A percentile compares a stretch with the other conserved stretches of the same genome.
Conservation (phyloP, 805 yeast species). For the Kluyveromyces wickerhamii region DNA sequence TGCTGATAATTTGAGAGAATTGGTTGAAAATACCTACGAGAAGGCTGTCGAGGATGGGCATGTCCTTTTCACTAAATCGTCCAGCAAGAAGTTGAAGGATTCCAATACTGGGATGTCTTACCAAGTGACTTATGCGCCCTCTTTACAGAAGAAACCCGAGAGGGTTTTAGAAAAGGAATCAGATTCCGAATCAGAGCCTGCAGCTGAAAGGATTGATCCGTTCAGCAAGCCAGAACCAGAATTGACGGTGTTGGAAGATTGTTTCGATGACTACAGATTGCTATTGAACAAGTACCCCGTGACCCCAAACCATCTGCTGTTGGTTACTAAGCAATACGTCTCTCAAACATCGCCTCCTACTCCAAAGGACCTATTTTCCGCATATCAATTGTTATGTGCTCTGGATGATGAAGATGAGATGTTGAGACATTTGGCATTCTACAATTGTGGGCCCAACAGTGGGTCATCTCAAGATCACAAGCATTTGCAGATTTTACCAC, state of each 20-base stretch:
- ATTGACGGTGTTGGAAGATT: constrained; percentile 49
- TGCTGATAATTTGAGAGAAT: constrained; percentile 34
- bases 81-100: constrained; percentile 26
- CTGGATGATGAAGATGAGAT: constrained; percentile 37
- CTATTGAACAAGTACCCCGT: constrained; percentile 86
- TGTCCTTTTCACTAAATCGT: constrained; percentile 45
- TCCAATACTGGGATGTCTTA: constrained; percentile 27
- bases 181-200: constrained; percentile 6
- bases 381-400: constrained; percentile 45
- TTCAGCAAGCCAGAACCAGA: constrained; percentile 75
- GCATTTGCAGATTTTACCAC: constrained; percentile 77
- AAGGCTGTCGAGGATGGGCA: constrained; percentile 40
- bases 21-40: constrained; percentile 36
- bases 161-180: constrained; percentile 19
- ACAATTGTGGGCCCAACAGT: constrained; percentile 77
- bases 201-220: constrained; percentile 47
- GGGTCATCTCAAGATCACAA: constrained; percentile 96
- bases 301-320: constrained; percentile 65
- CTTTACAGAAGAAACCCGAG: constrained; percentile 33
- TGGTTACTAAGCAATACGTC: constrained; percentile 68
- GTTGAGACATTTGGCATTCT: constrained; percentile 67
- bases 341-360: constrained; percentile 65
- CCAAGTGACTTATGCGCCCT: constrained; percentile 27
- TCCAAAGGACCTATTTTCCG: constrained; percentile 58
- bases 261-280: constrained; percentile 45